phyloP scores from a whole-genome alignment of 2,329 filamentous ascomycete genomes.

The Pseudogymnoascus destructans region DNA sequence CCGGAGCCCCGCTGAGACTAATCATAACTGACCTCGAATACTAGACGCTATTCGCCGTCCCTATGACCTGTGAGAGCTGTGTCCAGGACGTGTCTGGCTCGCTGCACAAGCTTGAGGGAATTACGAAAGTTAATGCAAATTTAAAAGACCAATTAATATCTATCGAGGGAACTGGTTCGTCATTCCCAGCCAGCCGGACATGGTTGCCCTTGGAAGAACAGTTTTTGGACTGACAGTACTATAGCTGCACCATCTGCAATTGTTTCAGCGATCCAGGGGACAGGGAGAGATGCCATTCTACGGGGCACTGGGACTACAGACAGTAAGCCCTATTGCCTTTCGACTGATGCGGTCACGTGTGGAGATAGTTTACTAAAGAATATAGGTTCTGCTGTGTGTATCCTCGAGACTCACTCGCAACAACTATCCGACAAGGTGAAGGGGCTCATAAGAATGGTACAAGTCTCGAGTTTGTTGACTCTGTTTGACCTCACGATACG shows the following conservation, averaged over 20 bases:
- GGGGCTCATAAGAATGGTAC: conserved; percentile 85
- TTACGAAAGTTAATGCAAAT: conserved; percentile 70
- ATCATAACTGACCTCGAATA: conserved; percentile 13
- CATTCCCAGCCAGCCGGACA: conserved; percentile 16
- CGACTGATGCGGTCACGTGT: conserved; percentile 3
- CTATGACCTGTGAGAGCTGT: conserved; percentile 81
- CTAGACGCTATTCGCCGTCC: conserved; percentile 88
- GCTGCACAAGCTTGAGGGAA: conserved; percentile 63
- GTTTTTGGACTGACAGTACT: background rate
- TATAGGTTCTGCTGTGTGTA: conserved; percentile 74
- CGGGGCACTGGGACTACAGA: conserved; percentile 77
- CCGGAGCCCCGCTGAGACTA: conserved; percentile 18
- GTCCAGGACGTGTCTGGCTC: conserved; percentile 74
- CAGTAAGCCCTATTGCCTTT: conserved; percentile 41
- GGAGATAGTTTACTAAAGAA: conserved; percentile 17
- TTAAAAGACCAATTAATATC: conserved; percentile 72
- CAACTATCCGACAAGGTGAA: conserved; percentile 55
- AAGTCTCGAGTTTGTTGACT: conserved; percentile 66
- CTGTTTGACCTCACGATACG: conserved; percentile 78
- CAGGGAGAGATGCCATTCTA: conserved; percentile 86
- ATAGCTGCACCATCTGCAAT: conserved; percentile 75
- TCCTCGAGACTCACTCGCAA: conserved; percentile 70
- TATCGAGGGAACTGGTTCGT: conserved; percentile 66
- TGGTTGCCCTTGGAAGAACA: background rate
- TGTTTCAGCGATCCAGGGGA: conserved; percentile 75